Conservation (phyloP, 805 yeast species). For the Kregervanrija delftensis region DNA sequence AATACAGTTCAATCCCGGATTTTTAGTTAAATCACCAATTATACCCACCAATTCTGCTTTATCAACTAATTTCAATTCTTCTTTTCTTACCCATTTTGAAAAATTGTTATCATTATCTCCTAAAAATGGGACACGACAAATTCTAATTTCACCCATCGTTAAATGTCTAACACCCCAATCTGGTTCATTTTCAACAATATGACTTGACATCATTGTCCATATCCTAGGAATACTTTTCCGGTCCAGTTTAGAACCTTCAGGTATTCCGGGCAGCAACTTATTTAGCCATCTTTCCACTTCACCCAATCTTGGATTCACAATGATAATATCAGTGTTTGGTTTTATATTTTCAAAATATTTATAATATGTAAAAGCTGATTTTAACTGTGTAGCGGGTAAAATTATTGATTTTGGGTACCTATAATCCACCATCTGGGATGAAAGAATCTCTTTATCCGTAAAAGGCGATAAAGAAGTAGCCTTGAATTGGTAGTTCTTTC, state of each 20-base stretch:
- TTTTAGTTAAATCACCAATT: slow-evolving; percentile 9
- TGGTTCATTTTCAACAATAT: slow-evolving; percentile 11
- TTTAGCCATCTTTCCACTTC: slow-evolving; percentile 6
- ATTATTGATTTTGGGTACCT: background rate
- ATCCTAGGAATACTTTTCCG: slow-evolving; percentile 13
- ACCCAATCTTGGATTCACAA: slow-evolving; percentile 21
- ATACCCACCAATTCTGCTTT: slow-evolving; percentile 8
- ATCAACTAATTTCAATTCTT: slow-evolving; percentile 10
- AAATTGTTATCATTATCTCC: background rate
- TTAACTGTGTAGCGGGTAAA: slow-evolving; percentile 5
- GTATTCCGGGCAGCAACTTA: slow-evolving; percentile 3
- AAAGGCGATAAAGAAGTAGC: slow-evolving; percentile 1
- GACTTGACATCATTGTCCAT: slow-evolving; percentile 18
- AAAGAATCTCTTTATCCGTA: background rate
- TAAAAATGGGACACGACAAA: slow-evolving; percentile 14
- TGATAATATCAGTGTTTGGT: slow-evolving; percentile 16
- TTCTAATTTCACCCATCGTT: slow-evolving; percentile 16
- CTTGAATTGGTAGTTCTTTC: slow-evolving; percentile 1
- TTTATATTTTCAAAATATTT: slow-evolving; percentile 1
- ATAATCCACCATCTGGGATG: background rate
- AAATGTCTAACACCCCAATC: slow-evolving; percentile 20
- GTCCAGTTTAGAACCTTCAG: background rate
- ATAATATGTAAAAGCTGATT: background rate
- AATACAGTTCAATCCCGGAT: slow-evolving; percentile 8
- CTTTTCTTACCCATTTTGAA: slow-evolving; percentile 5